Base-by-base conservation (phyloP, 1,284 basidiomycete species). In the Vanrija humicola region DNA sequence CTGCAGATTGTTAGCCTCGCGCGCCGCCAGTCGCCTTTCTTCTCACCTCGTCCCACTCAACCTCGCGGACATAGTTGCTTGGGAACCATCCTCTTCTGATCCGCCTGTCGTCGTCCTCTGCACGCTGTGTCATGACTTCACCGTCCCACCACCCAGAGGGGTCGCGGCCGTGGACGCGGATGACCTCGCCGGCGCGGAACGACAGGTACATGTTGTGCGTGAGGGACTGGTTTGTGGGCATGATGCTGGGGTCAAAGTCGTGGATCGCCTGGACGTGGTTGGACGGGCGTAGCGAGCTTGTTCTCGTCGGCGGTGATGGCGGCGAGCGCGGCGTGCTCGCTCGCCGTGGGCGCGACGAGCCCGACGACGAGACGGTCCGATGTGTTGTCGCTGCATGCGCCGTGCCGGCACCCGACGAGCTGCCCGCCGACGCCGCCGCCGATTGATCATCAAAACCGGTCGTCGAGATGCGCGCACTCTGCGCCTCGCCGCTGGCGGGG, bases 61-160 rank as follows among this genome's bases (percentile, higher is more conserved):
- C 60, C 55, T 72, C 66, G 29, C 65, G 59, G 10, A 79, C 77
- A 61, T 80, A 82, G 60, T 81, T 82, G 64, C 90, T 92, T n/a
- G 95, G 95, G 75, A 98, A 98, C 95, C 95, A 99, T n/a, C 96
- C 96, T 65, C 92, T 79, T 52, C 85, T 64, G 2, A 65, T 50
- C 1, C 69, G 68, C 5, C 23, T 25, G 14, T 46, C 49, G 42
- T 50, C 43, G 16, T 59, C 64, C 18, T 64, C 60, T 26, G 45
- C 52, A 16, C n/a, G 28, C 21, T 10, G 26, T 12, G 25, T 16
- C 8, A n/a, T 53, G 19, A 96, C 77, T 76, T 98, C 92, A 10
- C 96, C 95, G 70, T 98, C 94, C 95, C 95, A 98, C 96, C 96
- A 98, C 0, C 95, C 96, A 59, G 88, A 90, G 0, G 82, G 63